A percentile compares a stretch with the other conserved stretches of the same genome.
Conservation (phyloP, 2,329 filamentous ascomycete species). For the Dothistroma septosporum region DNA sequence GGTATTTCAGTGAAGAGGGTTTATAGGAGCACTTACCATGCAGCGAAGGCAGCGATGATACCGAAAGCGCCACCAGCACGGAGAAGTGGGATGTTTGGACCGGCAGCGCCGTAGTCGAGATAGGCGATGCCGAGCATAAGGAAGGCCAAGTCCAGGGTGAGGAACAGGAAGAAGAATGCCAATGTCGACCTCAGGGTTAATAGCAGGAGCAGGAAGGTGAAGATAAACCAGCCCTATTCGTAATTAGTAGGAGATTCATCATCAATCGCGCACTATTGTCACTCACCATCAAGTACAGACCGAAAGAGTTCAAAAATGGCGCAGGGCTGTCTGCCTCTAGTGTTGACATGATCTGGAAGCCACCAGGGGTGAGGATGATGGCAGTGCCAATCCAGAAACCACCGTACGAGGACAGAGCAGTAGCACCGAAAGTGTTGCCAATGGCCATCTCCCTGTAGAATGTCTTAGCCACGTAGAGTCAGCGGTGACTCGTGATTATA, state of each 20-base stretch:
- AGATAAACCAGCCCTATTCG: constrained; percentile 52
- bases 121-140: constrained; percentile 54
- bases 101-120: constrained; percentile 42
- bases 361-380: constrained; percentile 55
- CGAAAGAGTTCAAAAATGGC: constrained; percentile 51
- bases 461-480: neutral
- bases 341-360: constrained; percentile 46
- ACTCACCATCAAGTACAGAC: constrained; percentile 53
- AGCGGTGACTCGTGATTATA: constrained; percentile 13
- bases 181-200: constrained; percentile 55
- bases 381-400: constrained; percentile 60
- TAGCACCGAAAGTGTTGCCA: constrained; percentile 62
- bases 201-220: constrained; percentile 54
- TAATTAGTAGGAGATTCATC: neutral
- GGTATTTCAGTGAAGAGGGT: neutral
- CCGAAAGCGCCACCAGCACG: constrained; percentile 52
- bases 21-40: constrained; percentile 40
- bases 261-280: neutral
- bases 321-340: constrained; percentile 39
- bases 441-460: constrained; percentile 49
- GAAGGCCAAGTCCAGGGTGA: constrained; percentile 56
- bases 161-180: constrained; percentile 55
- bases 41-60: constrained; percentile 50
- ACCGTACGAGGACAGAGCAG: constrained; percentile 58
- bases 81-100: constrained; percentile 45